Evolutionary conservation across 73 alveolate species (phyloP).

Genomic region (Paramecium primaurelia): DNA sequence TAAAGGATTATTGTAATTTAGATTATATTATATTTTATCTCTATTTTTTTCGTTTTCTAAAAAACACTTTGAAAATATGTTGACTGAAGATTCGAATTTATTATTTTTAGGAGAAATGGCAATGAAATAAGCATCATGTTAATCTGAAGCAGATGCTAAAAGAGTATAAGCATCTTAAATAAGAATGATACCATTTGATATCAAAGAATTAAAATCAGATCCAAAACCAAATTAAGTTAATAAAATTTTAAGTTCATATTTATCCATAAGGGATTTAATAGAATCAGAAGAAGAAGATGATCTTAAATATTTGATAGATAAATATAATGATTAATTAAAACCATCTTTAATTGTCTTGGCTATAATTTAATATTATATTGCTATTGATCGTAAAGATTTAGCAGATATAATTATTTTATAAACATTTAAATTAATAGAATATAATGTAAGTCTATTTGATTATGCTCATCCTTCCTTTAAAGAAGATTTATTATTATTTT

Average conservation of each 20-base stretch:
- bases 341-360: background rate
- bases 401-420: background rate
- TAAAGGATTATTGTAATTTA: background rate
- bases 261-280: background rate
- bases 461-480: background rate
- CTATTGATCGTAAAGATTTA: background rate
- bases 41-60: background rate
- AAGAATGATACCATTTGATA: background rate
- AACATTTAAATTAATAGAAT: background rate
- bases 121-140: background rate
- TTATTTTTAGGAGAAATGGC: background rate
- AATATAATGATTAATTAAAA: background rate
- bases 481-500: background rate
- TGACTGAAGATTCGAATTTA: background rate
- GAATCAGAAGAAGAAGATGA: background rate
- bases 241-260: background rate
- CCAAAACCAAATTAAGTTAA: background rate
- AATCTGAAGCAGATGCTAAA: background rate
- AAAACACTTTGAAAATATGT: background rate
- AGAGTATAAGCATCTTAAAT: background rate
- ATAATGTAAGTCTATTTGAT: background rate
- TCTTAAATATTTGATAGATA: background rate
- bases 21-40: background rate
- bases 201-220: background rate
- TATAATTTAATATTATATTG: background rate